These are phyloP conservation scores for Allium sativum DNA, from an alignment of 106 monocot species.

Conservation along the genomic window DNA sequence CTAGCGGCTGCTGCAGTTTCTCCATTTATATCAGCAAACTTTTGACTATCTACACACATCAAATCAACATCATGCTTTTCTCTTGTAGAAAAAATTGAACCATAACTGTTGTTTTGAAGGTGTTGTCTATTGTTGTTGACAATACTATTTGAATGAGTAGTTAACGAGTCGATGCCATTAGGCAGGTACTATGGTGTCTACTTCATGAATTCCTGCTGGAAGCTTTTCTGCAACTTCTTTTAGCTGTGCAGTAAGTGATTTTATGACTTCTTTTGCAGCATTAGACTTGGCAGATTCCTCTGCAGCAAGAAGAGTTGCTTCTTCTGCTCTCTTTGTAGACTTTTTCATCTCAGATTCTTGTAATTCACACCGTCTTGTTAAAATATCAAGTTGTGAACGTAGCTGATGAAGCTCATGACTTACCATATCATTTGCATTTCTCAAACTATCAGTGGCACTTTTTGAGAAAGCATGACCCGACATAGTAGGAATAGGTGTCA, in stretches of 20 bases:
- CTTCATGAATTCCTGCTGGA: constrained; percentile 30
- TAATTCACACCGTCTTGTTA: constrained; percentile 34
- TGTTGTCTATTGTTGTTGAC: too few species aligned
- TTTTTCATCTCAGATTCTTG: constrained; percentile 55
- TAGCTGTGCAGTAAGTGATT: constrained; percentile 47
- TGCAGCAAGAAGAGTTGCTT: constrained; percentile 40
- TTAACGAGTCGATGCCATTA: constrained; percentile 26
- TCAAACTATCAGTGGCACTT: constrained; percentile 53
- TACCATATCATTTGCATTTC: constrained; percentile 68
- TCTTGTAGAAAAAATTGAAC: constrained; percentile 1
- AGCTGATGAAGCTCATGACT: constrained; percentile 76
- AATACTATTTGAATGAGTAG: constrained; percentile 3
- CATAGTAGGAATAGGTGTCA: constrained; percentile 42
- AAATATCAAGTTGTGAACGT: constrained; percentile 46
- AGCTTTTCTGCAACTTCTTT: constrained; percentile 53
- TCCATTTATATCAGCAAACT: constrained; percentile 4
- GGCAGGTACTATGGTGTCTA: constrained; percentile 11
- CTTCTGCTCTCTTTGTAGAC: constrained; percentile 37
- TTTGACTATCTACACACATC: constrained; percentile 12
- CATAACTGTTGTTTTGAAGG: too few species aligned
- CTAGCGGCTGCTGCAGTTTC: constrained; percentile 12
- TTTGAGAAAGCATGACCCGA: constrained; percentile 59
- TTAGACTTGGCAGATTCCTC: constrained; percentile 58
- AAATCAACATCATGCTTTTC: constrained; percentile 8
- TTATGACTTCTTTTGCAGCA: constrained; percentile 70